phyloP scores from a whole-genome alignment of 2,329 filamentous ascomycete species.

The Acephala macrosclerotiorum region DNA sequence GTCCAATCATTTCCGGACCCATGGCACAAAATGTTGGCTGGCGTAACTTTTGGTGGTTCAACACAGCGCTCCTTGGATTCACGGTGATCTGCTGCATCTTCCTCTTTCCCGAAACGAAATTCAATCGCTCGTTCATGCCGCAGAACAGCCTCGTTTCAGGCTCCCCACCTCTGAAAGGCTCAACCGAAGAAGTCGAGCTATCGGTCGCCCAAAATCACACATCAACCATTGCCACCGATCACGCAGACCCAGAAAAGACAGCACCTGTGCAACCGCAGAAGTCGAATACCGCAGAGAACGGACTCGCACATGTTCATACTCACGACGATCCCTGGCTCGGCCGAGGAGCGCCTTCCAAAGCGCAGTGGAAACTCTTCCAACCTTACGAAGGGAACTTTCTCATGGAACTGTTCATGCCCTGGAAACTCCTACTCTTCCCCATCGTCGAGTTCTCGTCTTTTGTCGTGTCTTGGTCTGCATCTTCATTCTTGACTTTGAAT shows the following conservation, averaged over 20 bases:
- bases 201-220: background rate
- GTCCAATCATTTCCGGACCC: conserved; percentile 63
- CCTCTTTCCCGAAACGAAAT: conserved; percentile 70
- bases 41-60: conserved; percentile 72
- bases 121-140: conserved; percentile 50
- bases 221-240: conserved; percentile 21
- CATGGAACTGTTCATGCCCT: conserved; percentile 65
- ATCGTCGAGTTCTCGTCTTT: conserved; percentile 70
- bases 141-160: conserved; percentile 18
- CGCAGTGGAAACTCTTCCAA: conserved; percentile 63
- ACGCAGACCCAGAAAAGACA: conserved; percentile 30
- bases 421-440: conserved; percentile 67
- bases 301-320: conserved; percentile 46
- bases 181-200: conserved; percentile 32
- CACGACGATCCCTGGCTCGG: conserved; percentile 62
- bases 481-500: conserved; percentile 63
- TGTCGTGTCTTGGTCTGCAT: conserved; percentile 66
- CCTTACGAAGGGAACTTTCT: conserved; percentile 55
- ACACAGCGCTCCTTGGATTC: conserved; percentile 60
- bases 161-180: conserved; percentile 30
- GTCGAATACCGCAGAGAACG: conserved; percentile 32
- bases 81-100: conserved; percentile 61
- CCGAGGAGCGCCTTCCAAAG: conserved; percentile 59
- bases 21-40: conserved; percentile 67
- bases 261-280: conserved; percentile 23